phyloP scores from a whole-genome alignment of 257 asterid genomes.

The Solanum lignicaule region DNA sequence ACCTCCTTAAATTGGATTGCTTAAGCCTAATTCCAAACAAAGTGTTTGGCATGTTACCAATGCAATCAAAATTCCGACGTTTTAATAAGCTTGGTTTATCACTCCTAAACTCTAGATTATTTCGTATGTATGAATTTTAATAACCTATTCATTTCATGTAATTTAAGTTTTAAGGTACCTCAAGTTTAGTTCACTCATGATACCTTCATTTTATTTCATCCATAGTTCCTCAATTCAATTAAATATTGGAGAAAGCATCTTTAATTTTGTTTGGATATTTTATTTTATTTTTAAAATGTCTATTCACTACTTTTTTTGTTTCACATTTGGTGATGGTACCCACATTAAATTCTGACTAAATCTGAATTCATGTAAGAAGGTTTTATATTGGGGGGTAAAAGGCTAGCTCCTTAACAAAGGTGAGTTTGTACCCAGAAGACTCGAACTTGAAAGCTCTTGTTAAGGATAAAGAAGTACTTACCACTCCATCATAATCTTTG shows the following conservation, averaged over 20 bases:
- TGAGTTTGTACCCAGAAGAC: too few relatives aligned
- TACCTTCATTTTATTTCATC: too few relatives aligned
- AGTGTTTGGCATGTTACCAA: background rate
- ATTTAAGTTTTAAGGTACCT: background rate
- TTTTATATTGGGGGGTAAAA: too few relatives aligned
- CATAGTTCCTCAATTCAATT: too few relatives aligned
- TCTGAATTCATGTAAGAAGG: rapidly evolving
- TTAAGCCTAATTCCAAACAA: background rate
- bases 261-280: too few relatives aligned
- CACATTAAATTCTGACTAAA: too few relatives aligned
- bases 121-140: background rate
- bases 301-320: too few relatives aligned
- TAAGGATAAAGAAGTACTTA: rapidly evolving
- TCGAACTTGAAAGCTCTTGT: rapidly evolving
- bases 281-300: too few relatives aligned
- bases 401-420: too few relatives aligned
- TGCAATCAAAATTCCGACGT: background rate
- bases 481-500: rapidly evolving
- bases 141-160: background rate
- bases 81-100: background rate
- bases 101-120: background rate
- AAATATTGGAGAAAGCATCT: too few relatives aligned
- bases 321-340: too few relatives aligned
- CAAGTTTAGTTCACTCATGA: too few relatives aligned
- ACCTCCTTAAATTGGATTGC: background rate